phyloP scores from a whole-genome alignment of 129 eudicot genomes.

The Pittosporum tobira region DNA sequence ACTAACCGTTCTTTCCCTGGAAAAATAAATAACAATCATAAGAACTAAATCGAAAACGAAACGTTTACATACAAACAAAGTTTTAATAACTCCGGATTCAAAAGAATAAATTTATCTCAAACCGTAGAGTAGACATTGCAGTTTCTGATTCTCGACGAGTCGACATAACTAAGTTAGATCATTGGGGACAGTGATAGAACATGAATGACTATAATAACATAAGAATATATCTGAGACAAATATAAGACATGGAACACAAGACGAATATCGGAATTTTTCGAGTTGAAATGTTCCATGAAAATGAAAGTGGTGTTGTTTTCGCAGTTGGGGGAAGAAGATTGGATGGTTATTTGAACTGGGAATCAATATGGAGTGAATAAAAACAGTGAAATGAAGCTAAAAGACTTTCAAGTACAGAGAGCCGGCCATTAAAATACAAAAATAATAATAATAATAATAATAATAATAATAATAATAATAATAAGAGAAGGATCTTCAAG shows the following conservation, averaged over 20 bases:
- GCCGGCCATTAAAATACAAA: constrained; percentile 12
- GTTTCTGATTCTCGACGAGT: neutral
- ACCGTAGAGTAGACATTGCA: constrained; percentile 1
- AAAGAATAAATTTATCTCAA: neutral
- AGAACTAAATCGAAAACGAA: neutral
- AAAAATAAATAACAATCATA: neutral
- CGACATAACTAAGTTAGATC: neutral
- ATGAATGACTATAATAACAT: neutral
- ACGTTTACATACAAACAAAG: neutral
- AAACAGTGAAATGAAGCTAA: constrained; percentile 6
- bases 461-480: too few species aligned
- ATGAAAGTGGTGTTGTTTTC: neutral
- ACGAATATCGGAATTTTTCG: too few species aligned
- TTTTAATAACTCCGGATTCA: neutral
- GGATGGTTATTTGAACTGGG: neutral
- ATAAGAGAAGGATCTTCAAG: neutral
- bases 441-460: too few species aligned
- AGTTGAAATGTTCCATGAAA: neutral
- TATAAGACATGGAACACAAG: neutral
- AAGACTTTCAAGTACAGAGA: neutral
- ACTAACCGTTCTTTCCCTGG: constrained; percentile 23
- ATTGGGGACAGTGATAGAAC: neutral
- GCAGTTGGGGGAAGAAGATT: neutral
- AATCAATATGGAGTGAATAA: neutral
- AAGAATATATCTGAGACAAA: neutral